Conservation (phyloP, 352 stramenopile genomes). For the Phytophthora lateralis region DNA sequence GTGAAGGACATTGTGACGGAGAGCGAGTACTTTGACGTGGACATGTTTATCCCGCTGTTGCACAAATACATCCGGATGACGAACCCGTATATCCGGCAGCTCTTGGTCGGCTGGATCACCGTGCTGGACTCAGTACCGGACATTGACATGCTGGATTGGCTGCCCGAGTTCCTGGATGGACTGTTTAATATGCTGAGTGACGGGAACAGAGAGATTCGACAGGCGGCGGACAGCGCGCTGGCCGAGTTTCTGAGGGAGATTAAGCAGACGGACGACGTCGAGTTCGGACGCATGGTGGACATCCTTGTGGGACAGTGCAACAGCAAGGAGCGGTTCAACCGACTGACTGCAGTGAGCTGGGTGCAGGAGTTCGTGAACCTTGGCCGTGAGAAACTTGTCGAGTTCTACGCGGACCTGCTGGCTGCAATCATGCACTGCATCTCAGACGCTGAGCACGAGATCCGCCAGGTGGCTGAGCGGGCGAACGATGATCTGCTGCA, state of each 20-base stretch:
- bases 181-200: conserved; percentile 99
- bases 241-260: conserved; percentile 97
- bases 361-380: conserved; percentile 98
- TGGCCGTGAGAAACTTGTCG: conserved; percentile 93
- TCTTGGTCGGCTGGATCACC: conserved; percentile 98
- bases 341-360: conserved; percentile 98
- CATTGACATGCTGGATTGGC: conserved; percentile 99
- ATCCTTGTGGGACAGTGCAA: conserved; percentile 98
- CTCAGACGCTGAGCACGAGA: conserved; percentile 96
- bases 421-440: conserved; percentile 98
- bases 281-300: conserved; percentile 97
- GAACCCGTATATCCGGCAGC: conserved; percentile 99
- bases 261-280: conserved; percentile 94
- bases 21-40: conserved; percentile 97
- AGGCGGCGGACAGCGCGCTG: conserved; percentile 94
- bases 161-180: conserved; percentile 97
- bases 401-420: conserved; percentile 96
- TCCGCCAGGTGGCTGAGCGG: conserved; percentile 95
- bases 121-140: conserved; percentile 98
- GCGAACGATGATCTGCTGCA: conserved; percentile 96
- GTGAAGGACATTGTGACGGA: conserved; percentile 99
- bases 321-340: conserved; percentile 97
- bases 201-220: conserved; percentile 97
- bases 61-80: conserved; percentile 99
- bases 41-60: conserved; percentile 98